phyloP scores from a whole-genome alignment of 148 eudicot genomes.

The Heliosperma pusillum region DNA sequence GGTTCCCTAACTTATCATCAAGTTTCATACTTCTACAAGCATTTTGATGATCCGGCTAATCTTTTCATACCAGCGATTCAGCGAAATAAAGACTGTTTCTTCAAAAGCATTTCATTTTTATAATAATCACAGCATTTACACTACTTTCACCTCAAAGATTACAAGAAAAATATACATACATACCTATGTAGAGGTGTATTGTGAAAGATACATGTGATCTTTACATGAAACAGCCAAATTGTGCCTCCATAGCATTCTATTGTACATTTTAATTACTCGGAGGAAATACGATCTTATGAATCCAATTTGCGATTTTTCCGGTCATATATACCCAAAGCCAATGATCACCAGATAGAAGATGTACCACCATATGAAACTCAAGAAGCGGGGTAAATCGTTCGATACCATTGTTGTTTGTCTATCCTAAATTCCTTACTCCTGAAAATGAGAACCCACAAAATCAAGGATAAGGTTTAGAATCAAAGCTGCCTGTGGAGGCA shows the following conservation, averaged over 20 bases:
- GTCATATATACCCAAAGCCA: constrained; percentile 13
- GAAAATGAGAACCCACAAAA: constrained; percentile 14
- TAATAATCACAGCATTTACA: not conserved
- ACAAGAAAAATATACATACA: constrained; percentile 12
- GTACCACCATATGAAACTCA: constrained; percentile 16
- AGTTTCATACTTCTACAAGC: too few species aligned
- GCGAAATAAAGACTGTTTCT: too few species aligned
- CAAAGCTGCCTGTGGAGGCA: not conserved
- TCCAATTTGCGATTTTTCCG: not conserved
- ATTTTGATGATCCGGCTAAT: too few species aligned
- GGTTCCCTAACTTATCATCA: too few species aligned
- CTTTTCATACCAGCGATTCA: too few species aligned
- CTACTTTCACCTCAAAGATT: constrained; percentile 4
- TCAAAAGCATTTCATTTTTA: too few species aligned
- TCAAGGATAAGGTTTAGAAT: constrained; percentile 8
- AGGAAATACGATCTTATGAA: not conserved
- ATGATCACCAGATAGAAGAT: constrained; percentile 7
- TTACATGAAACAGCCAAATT: constrained; percentile 7
- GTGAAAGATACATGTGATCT: constrained; percentile 4
- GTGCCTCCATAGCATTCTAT: not conserved
- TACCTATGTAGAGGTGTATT: constrained; percentile 3
- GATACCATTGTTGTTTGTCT: not conserved
- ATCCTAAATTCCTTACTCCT: constrained; percentile 23
- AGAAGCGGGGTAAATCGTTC: not conserved
- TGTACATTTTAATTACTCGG: constrained; percentile 5